phyloP scores from a whole-genome alignment of 768 basidiomycete species.

The Tulasnella sp. region DNA sequence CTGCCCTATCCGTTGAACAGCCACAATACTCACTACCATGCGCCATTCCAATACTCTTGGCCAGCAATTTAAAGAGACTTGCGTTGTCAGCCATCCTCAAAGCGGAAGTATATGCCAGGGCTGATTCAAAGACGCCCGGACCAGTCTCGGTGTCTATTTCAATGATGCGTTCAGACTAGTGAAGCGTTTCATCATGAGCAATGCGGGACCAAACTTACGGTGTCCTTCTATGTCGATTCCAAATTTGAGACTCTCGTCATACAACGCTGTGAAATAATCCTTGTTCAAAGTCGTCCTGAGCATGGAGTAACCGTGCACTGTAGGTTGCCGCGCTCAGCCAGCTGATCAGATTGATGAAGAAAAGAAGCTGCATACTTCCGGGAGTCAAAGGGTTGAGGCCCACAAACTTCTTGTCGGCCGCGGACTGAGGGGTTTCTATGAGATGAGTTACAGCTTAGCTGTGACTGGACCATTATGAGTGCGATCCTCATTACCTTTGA shows the following conservation, averaged over 20 bases:
- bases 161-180: background rate
- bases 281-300: conserved; percentile 83
- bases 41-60: conserved; percentile 87
- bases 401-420: conserved; percentile 67
- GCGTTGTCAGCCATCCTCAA: conserved; percentile 85
- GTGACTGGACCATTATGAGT: background rate
- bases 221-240: conserved; percentile 78
- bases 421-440: conserved; percentile 68
- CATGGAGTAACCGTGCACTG: conserved; percentile 96
- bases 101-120: conserved; percentile 72
- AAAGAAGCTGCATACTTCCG: conserved; percentile 58
- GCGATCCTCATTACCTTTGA: conserved; percentile 50
- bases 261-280: conserved; percentile 81
- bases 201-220: conserved; percentile 36
- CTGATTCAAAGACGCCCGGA: conserved; percentile 75
- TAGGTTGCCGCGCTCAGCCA: background rate
- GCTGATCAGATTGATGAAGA: background rate
- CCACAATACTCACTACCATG: conserved; percentile 35
- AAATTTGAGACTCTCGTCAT: conserved; percentile 62
- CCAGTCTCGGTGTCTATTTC: conserved; percentile 81
- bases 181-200: background rate
- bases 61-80: conserved; percentile 80
- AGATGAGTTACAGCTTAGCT: conserved; percentile 12
- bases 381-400: conserved; percentile 73
- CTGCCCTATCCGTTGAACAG: background rate